Conservation (phyloP, 495 filamentous ascomycete genomes). For the Bacidia rubella region DNA sequence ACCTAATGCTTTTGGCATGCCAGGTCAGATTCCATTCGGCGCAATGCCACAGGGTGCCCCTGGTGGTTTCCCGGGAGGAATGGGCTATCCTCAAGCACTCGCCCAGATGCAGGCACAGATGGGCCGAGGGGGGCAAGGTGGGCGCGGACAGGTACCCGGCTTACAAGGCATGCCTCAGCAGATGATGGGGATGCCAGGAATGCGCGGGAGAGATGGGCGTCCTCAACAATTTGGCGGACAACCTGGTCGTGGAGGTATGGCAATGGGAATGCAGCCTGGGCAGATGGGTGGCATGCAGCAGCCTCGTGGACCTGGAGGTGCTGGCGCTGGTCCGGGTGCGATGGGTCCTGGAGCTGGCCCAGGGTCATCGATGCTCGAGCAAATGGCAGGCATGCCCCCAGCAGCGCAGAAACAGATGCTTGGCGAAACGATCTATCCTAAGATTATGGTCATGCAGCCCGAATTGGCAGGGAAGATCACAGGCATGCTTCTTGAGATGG, state of each 20-base stretch:
- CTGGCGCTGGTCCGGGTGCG: constrained; percentile 28
- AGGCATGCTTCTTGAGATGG: constrained; percentile 99
- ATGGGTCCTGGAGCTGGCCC: constrained; percentile 24
- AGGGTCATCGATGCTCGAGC: constrained; percentile 27
- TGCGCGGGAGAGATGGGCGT: constrained; percentile 54
- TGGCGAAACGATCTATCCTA: constrained; percentile 93
- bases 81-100: constrained; percentile 45
- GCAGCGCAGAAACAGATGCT: constrained; percentile 93
- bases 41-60: constrained; percentile 54
- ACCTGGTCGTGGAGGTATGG: constrained; percentile 32
- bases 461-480: constrained; percentile 98
- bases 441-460: constrained; percentile 86
- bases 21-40: constrained; percentile 62
- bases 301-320: constrained; percentile 20
- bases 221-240: constrained; percentile 30
- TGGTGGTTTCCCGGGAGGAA: constrained; percentile 39
- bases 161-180: constrained; percentile 54
- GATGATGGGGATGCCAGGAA: constrained; percentile 50
- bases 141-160: constrained; percentile 62
- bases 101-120: constrained; percentile 36
- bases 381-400: constrained; percentile 42
- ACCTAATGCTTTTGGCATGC: constrained; percentile 61
- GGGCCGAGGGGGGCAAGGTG: constrained; percentile 57
- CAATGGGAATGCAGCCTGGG: constrained; percentile 30
- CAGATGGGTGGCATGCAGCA: constrained; percentile 36